These are phyloP conservation scores for Paramyrothecium sp. DNA, from an alignment of 2,329 filamentous ascomycete genomes.

Conservation along the genomic window DNA sequence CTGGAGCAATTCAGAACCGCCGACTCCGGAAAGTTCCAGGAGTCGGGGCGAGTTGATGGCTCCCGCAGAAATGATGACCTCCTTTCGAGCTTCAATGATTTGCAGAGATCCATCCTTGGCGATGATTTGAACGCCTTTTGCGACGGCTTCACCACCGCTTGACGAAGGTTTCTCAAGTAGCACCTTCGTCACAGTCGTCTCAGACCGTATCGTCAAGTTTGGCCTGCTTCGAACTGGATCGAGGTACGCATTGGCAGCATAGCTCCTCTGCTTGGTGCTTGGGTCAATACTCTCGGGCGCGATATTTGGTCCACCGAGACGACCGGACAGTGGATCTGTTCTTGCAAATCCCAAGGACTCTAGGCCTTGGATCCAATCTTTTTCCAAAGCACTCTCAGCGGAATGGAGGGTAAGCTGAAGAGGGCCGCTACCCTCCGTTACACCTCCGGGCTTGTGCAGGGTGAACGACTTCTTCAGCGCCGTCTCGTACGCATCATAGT, in stretches of 20 bases:
- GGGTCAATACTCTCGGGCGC: conserved; percentile 20
- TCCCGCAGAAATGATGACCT: conserved; percentile 40
- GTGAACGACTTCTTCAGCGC: background rate
- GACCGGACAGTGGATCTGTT: background rate
- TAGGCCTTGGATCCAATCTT: background rate
- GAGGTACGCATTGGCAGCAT: conserved; percentile 20
- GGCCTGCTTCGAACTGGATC: conserved; percentile 11
- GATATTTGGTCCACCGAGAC: conserved; percentile 13
- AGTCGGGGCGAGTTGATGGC: conserved; percentile 38
- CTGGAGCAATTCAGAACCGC: conserved; percentile 27
- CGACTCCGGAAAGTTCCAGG: conserved; percentile 40
- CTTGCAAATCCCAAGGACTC: background rate
- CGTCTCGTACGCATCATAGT: conserved; percentile 18
- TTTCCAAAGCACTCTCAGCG: background rate
- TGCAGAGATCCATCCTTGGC: conserved; percentile 4
- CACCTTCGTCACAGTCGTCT: conserved; percentile 16
- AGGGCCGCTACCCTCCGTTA: conserved; percentile 1
- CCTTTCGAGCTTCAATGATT: conserved; percentile 24
- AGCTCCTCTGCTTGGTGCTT: conserved; percentile 16
- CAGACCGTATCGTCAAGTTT: conserved; percentile 19
- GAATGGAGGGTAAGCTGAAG: background rate
- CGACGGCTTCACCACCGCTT: conserved; percentile 7
- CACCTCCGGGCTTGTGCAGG: background rate
- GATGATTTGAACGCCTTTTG: conserved; percentile 14
- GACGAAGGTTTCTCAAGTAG: conserved; percentile 12